phyloP scores from a whole-genome alignment of 2,329 filamentous ascomycete species.

The Penicillium oxalicum region DNA sequence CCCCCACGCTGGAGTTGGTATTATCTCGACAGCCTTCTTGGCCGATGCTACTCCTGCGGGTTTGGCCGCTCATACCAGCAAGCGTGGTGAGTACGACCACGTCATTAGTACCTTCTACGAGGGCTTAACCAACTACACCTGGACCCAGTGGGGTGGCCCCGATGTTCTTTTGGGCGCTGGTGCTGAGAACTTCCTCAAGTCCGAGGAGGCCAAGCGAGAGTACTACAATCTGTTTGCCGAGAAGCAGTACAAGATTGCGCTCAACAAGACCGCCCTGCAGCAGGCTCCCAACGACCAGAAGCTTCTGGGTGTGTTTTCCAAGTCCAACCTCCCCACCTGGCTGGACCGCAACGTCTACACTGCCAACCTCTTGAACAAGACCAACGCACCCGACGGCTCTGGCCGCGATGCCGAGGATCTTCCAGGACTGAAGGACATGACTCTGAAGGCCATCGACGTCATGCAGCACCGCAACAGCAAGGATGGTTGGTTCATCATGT shows the following conservation, averaged over 20 bases:
- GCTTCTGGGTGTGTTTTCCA: slow-evolving; percentile 72
- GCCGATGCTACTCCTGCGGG: slow-evolving; percentile 76
- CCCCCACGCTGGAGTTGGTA: slow-evolving; percentile 51
- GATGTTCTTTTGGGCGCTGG: slow-evolving; percentile 80
- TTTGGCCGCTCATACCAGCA: slow-evolving; percentile 65
- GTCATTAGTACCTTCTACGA: slow-evolving; percentile 72
- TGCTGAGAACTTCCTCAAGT: slow-evolving; percentile 71
- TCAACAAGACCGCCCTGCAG: slow-evolving; percentile 67
- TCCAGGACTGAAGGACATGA: slow-evolving; percentile 84
- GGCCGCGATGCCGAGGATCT: slow-evolving; percentile 63
- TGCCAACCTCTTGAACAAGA: slow-evolving; percentile 59
- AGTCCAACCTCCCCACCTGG: slow-evolving; percentile 73
- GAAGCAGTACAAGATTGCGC: slow-evolving; percentile 63
- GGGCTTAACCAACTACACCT: slow-evolving; percentile 72
- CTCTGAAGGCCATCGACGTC: slow-evolving; percentile 76
- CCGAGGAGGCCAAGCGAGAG: slow-evolving; percentile 49
- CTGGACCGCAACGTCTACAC: slow-evolving; percentile 77
- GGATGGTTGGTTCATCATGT: slow-evolving; percentile 82
- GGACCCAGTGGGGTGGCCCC: slow-evolving; percentile 67
- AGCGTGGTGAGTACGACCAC: slow-evolving; percentile 61
- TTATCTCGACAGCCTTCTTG: slow-evolving; percentile 70
- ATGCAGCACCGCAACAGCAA: slow-evolving; percentile 60
- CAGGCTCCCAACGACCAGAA: slow-evolving; percentile 53
- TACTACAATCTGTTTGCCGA: slow-evolving; percentile 67
- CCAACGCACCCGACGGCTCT: slow-evolving; percentile 64